A percentile compares a stretch with the other conserved stretches of the same genome.
Conservation (phyloP, 2,329 filamentous ascomycete species). For the Penicillium sp. region DNA sequence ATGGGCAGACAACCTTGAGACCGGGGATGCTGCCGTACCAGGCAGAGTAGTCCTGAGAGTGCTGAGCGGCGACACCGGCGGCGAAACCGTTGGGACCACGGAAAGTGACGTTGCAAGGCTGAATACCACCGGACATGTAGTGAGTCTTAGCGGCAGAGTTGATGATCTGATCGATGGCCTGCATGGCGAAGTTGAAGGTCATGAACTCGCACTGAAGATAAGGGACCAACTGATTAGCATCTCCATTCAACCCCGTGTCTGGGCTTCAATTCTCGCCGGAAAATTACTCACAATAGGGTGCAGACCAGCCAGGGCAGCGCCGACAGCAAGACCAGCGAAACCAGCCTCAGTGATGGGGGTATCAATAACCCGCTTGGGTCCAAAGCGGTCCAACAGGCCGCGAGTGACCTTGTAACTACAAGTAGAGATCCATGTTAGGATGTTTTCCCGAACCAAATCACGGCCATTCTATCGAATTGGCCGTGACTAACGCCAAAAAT, state of each 20-base stretch:
- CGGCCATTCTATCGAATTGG: not conserved
- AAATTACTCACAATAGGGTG: slow-evolving; percentile 77
- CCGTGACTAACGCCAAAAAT: not conserved
- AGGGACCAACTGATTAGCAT: slow-evolving; percentile 5
- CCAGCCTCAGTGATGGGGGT: slow-evolving; percentile 97
- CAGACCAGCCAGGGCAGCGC: slow-evolving; percentile 89
- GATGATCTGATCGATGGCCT: slow-evolving; percentile 99
- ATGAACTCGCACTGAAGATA: slow-evolving; percentile 87
- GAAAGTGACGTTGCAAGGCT: slow-evolving; percentile 99
- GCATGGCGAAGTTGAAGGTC: slow-evolving; percentile 99
- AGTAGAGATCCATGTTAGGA: slow-evolving; percentile 33
- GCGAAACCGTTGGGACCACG: slow-evolving; percentile 98
- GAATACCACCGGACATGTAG: slow-evolving; percentile 99
- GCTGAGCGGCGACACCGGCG: slow-evolving; percentile 90
- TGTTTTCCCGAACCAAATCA: not conserved
- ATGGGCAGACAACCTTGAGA: slow-evolving; percentile 93
- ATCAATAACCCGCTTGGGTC: slow-evolving; percentile 95
- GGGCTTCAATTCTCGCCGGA: not conserved
- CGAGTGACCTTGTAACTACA: slow-evolving; percentile 95
- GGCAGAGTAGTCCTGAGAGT: slow-evolving; percentile 97
- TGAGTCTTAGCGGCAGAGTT: slow-evolving; percentile 99
- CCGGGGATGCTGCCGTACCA: slow-evolving; percentile 99
- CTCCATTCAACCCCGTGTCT: not conserved
- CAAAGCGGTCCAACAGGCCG: slow-evolving; percentile 93
- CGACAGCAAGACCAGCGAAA: slow-evolving; percentile 89